Evolutionary conservation across 805 yeast genomes (phyloP).

Genomic region (Martiniozyma abietophila): DNA sequence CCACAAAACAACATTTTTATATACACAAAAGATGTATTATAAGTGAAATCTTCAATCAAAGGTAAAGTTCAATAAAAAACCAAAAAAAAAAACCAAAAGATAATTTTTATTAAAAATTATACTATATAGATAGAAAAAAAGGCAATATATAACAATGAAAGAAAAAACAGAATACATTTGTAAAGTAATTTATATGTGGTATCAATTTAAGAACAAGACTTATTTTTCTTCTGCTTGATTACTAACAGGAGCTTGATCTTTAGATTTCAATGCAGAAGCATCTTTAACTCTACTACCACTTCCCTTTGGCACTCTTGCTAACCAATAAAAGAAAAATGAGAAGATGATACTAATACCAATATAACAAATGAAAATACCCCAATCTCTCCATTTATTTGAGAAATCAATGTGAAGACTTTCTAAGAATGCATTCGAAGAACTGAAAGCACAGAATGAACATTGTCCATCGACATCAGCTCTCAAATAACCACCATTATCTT

Average conservation of each 20-base stretch:
- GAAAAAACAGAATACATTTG: too few species aligned
- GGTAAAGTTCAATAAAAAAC: too few species aligned
- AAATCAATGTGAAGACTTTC: slow-evolving; percentile 33
- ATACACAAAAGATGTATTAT: too few species aligned
- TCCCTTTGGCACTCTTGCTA: slow-evolving; percentile 69
- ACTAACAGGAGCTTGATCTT: slow-evolving; percentile 9
- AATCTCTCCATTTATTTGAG: slow-evolving; percentile 51
- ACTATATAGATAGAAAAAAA: too few species aligned
- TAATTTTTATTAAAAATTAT: too few species aligned
- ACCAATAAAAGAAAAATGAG: slow-evolving; percentile 36
- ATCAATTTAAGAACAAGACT: too few species aligned
- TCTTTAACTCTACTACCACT: slow-evolving; percentile 26
- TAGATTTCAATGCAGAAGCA: slow-evolving; percentile 16
- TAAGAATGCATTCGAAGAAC: slow-evolving; percentile 52
- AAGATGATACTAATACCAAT: slow-evolving; percentile 33
- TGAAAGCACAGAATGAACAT: slow-evolving; percentile 55
- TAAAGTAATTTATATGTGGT: too few species aligned
- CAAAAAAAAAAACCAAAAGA: too few species aligned
- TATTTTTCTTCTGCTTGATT: slow-evolving; percentile 13
- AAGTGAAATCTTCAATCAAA: too few species aligned
- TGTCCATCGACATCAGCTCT: slow-evolving; percentile 35
- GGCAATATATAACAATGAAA: too few species aligned
- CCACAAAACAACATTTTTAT: too few species aligned
- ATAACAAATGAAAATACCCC: slow-evolving; percentile 45
- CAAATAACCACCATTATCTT: slow-evolving; percentile 39